Evolutionary conservation across 83 land plant species (phyloP), one percentile per base, ranked within the genome.

Genomic region (Diphasiastrum complanatum): DNA sequence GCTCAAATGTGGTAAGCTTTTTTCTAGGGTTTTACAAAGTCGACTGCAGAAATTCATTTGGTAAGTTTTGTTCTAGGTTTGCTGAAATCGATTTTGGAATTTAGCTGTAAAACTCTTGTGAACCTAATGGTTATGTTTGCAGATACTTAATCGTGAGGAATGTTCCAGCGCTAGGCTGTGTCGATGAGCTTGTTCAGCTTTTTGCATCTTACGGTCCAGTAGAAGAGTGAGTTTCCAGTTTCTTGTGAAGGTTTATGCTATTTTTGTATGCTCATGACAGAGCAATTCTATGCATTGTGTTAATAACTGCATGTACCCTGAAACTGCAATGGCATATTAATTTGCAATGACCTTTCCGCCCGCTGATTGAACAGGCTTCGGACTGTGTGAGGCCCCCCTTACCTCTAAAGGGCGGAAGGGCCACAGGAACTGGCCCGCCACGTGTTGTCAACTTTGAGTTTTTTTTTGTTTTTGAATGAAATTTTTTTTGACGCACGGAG

Each of bases 141-240:
- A 93, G 98, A 50, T 89, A 85, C 71, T 64, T 93, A 77, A 81
- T 89, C 29, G 92, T 93, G 71, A 85, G 87, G 69, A 89, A 93
- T 48, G 99, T 93, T 23, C 99, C 99, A 1, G 76, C 96, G 5
- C 63, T 93, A 37, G 89, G 92, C 0, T 93, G 99, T 28, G 72
- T 79, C 25, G 88, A 89, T 60, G 92, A 93, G 64, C 78, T 93
- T 45, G 41, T 73, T 64, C 75, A 79, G 31, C 59, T 89, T 51
- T 85, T 93, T 61, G 81, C 75, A 2, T 45, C 77, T 1, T 93
- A 85, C 65, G 99, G 99, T 35, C 83, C 82, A 26, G 66, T 93
- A 18, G 92, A 89, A 67, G 96, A 93, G 99, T 93, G 76, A 62
- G 77, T 76, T 6, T 23, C 6, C n/a, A 23, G 45, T 51, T 58